Percentiles rank a stretch among this genome's conserved stretches.
Evolutionary conservation across 257 asterid species (phyloP).

Genomic region (Echium plantagineum): DNA sequence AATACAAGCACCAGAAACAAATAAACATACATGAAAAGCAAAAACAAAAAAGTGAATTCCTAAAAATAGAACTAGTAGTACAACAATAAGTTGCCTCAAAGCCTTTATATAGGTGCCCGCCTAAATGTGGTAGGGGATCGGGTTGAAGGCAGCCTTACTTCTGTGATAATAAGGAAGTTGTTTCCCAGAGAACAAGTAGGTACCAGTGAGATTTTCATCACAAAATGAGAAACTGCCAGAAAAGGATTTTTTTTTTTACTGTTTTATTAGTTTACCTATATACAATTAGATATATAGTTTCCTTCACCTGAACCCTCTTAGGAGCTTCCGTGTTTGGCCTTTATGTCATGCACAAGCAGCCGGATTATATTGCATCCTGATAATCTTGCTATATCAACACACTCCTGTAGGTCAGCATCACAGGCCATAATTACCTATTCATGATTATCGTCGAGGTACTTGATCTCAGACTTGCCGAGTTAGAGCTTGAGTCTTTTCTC

Average conservation of each 20-base stretch:
- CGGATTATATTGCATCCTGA: no score
- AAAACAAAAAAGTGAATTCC: neutral
- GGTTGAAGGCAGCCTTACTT: no score
- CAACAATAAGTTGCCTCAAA: no score
- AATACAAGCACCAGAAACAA: neutral
- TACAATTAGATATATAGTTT: conserved; percentile 24
- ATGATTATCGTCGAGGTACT: conserved; percentile 52
- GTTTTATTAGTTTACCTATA: conserved; percentile 18
- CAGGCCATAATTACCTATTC: conserved; percentile 59
- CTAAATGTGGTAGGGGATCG: no score
- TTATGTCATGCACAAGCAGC: no score
- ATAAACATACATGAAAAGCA: neutral
- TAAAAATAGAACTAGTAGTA: neutral
- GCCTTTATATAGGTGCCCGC: no score
- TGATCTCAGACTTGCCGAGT: conserved; percentile 26
- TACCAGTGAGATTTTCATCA: neutral
- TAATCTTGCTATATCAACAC: no score
- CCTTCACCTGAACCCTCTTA: conserved; percentile 74
- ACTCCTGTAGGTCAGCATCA: no score
- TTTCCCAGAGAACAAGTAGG: neutral
- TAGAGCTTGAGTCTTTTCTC: conserved; percentile 10
- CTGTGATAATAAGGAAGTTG: no score
- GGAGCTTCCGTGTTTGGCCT: no score
- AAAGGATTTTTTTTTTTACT: conserved; percentile 20
- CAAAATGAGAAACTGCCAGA: neutral